Base-by-base conservation (phyloP, 192 early-diverging fungal genomes). In the Geranomyces michiganensis region DNA sequence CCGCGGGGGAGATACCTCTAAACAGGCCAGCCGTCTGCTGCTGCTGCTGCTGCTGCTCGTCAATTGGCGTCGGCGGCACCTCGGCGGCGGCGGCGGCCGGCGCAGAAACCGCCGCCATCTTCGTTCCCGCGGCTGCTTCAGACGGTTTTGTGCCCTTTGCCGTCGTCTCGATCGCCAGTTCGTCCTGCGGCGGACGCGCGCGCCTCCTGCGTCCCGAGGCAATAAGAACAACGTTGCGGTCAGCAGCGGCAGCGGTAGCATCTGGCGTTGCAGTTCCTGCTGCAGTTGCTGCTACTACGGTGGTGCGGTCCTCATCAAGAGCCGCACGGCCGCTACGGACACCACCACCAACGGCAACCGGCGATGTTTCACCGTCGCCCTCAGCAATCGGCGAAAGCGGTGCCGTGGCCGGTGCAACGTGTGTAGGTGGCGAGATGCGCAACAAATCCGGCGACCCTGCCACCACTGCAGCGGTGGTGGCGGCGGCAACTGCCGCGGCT, bases 171-270 rank as follows among this genome's bases (percentile, higher is more conserved):
- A 53, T 17, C 19, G 51, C 19, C 3, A 53, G 51, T 15, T 53
- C 51, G n/a, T n/a, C 15, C 51, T 53, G 64, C 26, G 64, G 46
- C 29, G 32, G 61, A 47, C 41, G 64, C 0, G 32, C 19, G 64
- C 64, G 64, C 19, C 32, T 30, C 43, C 45, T 30, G 27, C 60
- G 24, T 9, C 60, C 60, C 30, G 60, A 62, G 31, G 60, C 60
- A 65, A 65, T 47, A 17, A 65, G 64, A 5, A 65, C 26, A n/a
- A 53, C 51, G 51, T 53, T 53, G 51, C 51, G 51, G 24, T 53
- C 51, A 7, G 36, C 36, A 10, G 5, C 36, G 36, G 5, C 36
- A 3, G 36, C 36, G 32, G 61, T 27, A 5, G 27, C n/a, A 14
- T 27, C 29, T 4, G 32, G 5, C 14, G 26, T 36, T 14, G 32